These are phyloP conservation scores for Ceratonia siliqua DNA, from an alignment of 306 rosid genomes.

Conservation along the genomic window DNA sequence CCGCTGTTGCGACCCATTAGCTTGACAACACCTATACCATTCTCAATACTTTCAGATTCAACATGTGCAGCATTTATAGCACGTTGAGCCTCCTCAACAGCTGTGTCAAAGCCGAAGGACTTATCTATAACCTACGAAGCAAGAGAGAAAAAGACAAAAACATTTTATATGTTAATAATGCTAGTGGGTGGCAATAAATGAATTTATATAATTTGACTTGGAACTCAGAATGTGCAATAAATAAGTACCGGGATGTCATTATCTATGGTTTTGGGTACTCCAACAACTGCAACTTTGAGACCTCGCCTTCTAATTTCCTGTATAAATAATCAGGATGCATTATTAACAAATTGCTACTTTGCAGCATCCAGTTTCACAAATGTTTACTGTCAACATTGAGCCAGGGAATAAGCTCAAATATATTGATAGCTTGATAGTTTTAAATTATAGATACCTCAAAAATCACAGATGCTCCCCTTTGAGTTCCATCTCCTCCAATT, in stretches of 20 bases:
- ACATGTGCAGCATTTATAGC: conserved; percentile 99
- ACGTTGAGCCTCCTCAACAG: conserved; percentile 99
- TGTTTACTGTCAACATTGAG: neutral
- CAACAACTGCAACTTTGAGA: conserved; percentile 84
- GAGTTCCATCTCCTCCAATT: conserved; percentile 99
- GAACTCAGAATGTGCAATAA: conserved; percentile 13
- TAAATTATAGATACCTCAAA: conserved; percentile 65
- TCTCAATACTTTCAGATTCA: conserved; percentile 86
- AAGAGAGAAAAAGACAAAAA: conserved; percentile 25
- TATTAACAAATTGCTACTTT: conserved; percentile 19
- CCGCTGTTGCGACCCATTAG: conserved; percentile 95
- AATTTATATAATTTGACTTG: conserved; percentile 9
- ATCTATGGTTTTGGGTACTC: conserved; percentile 97
- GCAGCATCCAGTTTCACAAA: conserved; percentile 13
- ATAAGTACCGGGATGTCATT: conserved; percentile 81
- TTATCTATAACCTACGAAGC: conserved; percentile 76
- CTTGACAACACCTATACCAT: conserved; percentile 92
- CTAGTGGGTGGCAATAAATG: neutral
- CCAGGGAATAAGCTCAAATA: neutral
- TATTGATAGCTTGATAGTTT: neutral
- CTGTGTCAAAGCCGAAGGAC: conserved; percentile 96
- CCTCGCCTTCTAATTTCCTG: conserved; percentile 91
- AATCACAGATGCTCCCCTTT: conserved; percentile 82
- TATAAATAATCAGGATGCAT: conserved; percentile 22
- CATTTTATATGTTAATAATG: conserved; percentile 15